Base-by-base conservation (phyloP, 1,139 yeast genomes). In the Saccharomyces hybrid region DNA sequence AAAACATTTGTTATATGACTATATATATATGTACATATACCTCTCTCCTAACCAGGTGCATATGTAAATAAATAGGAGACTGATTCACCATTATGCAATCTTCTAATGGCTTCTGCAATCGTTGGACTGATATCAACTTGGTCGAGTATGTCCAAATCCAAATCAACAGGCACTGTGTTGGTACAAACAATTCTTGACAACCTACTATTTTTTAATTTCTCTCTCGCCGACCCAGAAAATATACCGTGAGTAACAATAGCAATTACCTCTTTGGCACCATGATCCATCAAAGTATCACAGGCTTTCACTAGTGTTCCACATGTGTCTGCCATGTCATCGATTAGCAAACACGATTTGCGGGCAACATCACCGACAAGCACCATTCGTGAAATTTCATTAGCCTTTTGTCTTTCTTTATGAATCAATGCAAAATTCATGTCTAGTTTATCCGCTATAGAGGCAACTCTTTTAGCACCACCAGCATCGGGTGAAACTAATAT, bases 291-390 rank as follows among this genome's bases (percentile, higher is more conserved):
- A 14, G 75, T 73, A 34, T 74, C 74, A 7, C 89, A 85, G 1
- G 93, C 93, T 65, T 86, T 86, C 60, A 85, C 86, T 59, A 86
- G 73, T 2, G 93, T 86, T 50, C 93, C 93, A 72, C 93, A 86
- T 3, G 93, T 86, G 66, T 86, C 93, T 26, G 91, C 91, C 88
- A 86, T 86, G 67, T 86, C 95, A 67, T 86, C 95, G 46, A 86
- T 82, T 61, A 86, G 73, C 29, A 86, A 75, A 73, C 93, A 86
- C 2, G 83, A 78, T 64, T 85, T 85, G 53, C 81, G 80, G 1
- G 79, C 72, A 32, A 86, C 95, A 71, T 86, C 93, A 62, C 95
- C 95, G 47, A 86, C 95, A 9, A 75, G 62, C 19, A 97, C 89
- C 91, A 86, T 85, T 66, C 82, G 76, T 31, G 86, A 80, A 16